These are phyloP conservation scores for Nymphaea colorata DNA, from an alignment of 164 flowering plant species.

Conservation along the genomic window DNA sequence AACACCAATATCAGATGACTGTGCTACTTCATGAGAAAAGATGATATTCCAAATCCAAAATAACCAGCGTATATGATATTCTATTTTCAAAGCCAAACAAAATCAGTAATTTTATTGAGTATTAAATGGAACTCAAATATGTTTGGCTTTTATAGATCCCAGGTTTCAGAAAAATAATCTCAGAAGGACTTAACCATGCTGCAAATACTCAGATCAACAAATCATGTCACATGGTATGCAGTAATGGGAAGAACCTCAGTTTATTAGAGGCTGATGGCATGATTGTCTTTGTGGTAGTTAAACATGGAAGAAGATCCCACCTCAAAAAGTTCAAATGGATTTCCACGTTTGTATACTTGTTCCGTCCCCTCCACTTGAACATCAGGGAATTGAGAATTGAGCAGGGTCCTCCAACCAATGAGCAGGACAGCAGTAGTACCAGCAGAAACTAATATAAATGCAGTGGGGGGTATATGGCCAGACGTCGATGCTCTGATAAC, in stretches of 20 bases:
- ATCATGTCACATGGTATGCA: neutral
- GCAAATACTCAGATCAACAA: neutral
- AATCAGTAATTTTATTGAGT: too few species aligned
- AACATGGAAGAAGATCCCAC: conserved; percentile 18
- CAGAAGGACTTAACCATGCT: too few species aligned
- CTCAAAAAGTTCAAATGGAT: conserved; percentile 92
- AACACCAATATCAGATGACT: too few species aligned
- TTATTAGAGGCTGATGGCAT: neutral
- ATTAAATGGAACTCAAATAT: too few species aligned
- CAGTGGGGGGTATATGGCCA: conserved; percentile 56
- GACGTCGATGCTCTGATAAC: conserved; percentile 42
- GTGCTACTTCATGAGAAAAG: too few species aligned
- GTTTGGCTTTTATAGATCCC: too few species aligned
- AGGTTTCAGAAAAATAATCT: too few species aligned
- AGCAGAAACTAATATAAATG: conserved; percentile 61
- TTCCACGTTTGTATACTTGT: conserved; percentile 54
- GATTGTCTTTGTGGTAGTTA: neutral
- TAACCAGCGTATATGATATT: too few species aligned
- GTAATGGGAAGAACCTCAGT: neutral
- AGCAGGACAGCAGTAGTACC: conserved; percentile 79
- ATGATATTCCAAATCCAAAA: too few species aligned
- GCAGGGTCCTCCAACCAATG: conserved; percentile 80
- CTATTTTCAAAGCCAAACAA: too few species aligned
- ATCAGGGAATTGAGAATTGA: conserved; percentile 35
- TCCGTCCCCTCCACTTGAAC: conserved; percentile 51